These are phyloP conservation scores for Mycosarcoma maydis DNA, from an alignment of 1,284 basidiomycete species.

Conservation along the genomic window DNA sequence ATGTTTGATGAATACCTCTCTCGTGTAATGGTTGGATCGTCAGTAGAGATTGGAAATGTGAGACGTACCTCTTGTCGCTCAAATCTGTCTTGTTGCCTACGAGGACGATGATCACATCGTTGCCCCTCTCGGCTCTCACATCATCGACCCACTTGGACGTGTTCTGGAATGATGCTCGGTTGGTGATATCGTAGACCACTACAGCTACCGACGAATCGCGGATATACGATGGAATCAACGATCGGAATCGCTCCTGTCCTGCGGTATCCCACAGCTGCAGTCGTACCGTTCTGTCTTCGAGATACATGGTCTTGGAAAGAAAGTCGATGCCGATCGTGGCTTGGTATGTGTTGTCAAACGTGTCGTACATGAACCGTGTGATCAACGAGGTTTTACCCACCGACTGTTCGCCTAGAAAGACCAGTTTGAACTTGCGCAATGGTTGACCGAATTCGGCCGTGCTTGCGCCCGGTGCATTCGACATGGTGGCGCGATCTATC, in stretches of 20 bases:
- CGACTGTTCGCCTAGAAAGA: conserved; percentile 64
- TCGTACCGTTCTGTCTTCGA: conserved; percentile 96
- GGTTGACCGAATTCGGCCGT: conserved; percentile 64
- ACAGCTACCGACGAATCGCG: conserved; percentile 98
- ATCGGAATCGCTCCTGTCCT: conserved; percentile 97
- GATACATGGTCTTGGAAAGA: conserved; percentile 99
- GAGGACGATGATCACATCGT: conserved; percentile 97
- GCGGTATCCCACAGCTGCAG: conserved; percentile 97
- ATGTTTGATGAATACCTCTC: too few species aligned
- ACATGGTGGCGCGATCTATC: conserved; percentile 22
- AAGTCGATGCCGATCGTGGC: conserved; percentile 99
- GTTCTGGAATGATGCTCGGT: conserved; percentile 94
- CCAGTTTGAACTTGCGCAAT: conserved; percentile 67
- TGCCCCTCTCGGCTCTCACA: conserved; percentile 94
- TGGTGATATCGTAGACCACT: conserved; percentile 98
- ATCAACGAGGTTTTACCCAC: conserved; percentile 84
- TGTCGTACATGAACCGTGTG: conserved; percentile 96
- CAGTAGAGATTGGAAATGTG: not conserved
- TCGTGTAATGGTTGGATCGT: not conserved
- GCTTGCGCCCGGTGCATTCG: conserved; percentile 43
- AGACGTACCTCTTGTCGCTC: conserved; percentile 62
- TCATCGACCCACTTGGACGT: conserved; percentile 99
- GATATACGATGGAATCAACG: conserved; percentile 98
- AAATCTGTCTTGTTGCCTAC: conserved; percentile 98
- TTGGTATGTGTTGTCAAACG: conserved; percentile 99